Evolutionary conservation across 495 filamentous ascomycete genomes (phyloP).

Genomic region (Xylaria palmicola): DNA sequence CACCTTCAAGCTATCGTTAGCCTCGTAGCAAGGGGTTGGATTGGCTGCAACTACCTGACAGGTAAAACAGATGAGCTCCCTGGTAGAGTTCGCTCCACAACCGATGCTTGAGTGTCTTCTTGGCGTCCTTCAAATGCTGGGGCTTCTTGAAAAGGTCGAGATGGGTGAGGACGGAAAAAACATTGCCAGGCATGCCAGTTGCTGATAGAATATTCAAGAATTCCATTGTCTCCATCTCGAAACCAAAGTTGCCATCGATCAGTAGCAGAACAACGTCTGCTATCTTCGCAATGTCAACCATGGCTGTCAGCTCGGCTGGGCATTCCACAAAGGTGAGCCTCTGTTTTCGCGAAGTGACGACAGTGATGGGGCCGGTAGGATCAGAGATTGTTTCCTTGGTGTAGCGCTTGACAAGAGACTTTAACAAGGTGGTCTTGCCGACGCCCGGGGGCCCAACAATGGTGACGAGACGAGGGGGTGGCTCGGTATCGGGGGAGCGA

Average conservation of each 20-base stretch:
- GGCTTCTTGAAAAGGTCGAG: constrained; percentile 93
- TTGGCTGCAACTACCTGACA: constrained; percentile 49
- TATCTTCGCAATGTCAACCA: constrained; percentile 95
- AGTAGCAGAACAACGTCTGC: constrained; percentile 94
- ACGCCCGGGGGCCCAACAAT: constrained; percentile 94
- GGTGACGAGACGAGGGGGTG: constrained; percentile 87
- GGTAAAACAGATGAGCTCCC: constrained; percentile 93
- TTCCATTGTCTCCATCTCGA: constrained; percentile 99
- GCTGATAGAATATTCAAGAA: constrained; percentile 87
- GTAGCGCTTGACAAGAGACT: constrained; percentile 90
- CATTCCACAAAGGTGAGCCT: constrained; percentile 95
- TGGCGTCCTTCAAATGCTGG: constrained; percentile 80
- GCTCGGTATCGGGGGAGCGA: constrained; percentile 81
- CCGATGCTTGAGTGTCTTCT: constrained; percentile 92
- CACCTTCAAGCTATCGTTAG: constrained; percentile 73
- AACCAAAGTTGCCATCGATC: constrained; percentile 98
- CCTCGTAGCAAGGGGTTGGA: background rate
- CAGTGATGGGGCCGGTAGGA: constrained; percentile 86
- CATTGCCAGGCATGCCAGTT: constrained; percentile 95
- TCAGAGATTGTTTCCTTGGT: constrained; percentile 90
- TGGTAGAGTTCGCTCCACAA: constrained; percentile 97
- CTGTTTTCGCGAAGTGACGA: constrained; percentile 90
- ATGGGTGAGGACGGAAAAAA: constrained; percentile 96
- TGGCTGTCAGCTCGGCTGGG: constrained; percentile 87
- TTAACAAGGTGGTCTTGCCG: constrained; percentile 62